A percentile compares a stretch with the other conserved stretches of the same genome.
Conservation (phyloP, 805 yeast species). For the Candida stauntonica region DNA sequence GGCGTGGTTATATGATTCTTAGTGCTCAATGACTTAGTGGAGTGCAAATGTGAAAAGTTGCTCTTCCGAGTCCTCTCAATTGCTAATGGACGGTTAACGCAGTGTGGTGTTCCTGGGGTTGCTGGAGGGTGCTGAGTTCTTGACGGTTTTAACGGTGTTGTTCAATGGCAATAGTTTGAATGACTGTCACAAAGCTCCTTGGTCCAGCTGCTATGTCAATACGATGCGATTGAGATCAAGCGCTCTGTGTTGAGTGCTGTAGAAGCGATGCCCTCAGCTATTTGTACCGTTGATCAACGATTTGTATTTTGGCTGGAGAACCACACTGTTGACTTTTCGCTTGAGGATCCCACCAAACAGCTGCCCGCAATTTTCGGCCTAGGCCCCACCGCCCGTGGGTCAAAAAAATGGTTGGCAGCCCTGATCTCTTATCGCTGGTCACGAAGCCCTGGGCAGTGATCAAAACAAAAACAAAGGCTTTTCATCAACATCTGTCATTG, state of each 20-base stretch:
- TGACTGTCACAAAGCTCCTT: too few species aligned
- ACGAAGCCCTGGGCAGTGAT: too few species aligned
- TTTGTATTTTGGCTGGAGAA: not conserved
- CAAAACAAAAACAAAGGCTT: not conserved
- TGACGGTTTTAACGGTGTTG: too few species aligned
- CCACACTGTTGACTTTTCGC: constrained; percentile 2
- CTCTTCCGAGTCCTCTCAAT: too few species aligned
- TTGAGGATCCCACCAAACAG: constrained; percentile 2
- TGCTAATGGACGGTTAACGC: too few species aligned
- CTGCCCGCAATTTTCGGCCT: not conserved
- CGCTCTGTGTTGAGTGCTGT: not conserved
- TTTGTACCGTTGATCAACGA: not conserved
- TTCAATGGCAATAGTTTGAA: too few species aligned
- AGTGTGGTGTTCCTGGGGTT: too few species aligned
- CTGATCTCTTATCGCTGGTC: too few species aligned
- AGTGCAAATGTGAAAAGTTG: not conserved
- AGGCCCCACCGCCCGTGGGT: too few species aligned
- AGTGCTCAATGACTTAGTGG: not conserved
- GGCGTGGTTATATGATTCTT: not conserved
- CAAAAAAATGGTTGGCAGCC: not conserved
- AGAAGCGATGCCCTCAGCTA: too few species aligned
- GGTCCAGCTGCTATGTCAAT: not conserved
- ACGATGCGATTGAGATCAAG: not conserved
- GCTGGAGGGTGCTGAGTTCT: too few species aligned
- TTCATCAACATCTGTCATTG: not conserved